phyloP scores from a whole-genome alignment of 164 flowering plant species.

The Macadamia tetraphylla region DNA sequence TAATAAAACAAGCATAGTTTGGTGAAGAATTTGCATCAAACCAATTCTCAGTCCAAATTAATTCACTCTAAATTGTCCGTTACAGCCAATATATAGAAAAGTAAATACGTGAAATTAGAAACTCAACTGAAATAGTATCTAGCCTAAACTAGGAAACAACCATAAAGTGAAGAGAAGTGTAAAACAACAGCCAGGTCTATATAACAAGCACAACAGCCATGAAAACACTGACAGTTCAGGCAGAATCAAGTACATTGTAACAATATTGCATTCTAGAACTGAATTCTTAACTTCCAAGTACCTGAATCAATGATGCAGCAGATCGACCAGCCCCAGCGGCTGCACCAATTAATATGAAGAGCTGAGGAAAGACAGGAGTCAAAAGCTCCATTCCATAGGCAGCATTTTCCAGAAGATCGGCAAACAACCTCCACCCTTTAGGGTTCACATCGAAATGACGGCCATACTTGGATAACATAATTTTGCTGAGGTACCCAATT shows the following conservation, averaged over 20 bases:
- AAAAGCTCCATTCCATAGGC: conserved; percentile 92
- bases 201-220: no score
- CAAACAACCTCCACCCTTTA: conserved; percentile 97
- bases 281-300: conserved; percentile 9
- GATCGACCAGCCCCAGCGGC: conserved; percentile 94
- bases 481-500: conserved; percentile 91
- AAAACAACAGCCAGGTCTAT: background rate
- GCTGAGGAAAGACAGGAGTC: conserved; percentile 95
- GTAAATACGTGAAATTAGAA: no score
- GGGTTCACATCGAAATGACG: conserved; percentile 98
- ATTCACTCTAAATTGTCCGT: no score
- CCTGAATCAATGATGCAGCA: conserved; percentile 95
- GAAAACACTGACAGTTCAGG: no score
- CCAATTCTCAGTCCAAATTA: no score
- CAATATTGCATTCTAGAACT: background rate
- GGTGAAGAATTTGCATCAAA: no score
- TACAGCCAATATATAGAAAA: no score
- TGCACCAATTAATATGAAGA: conserved; percentile 81
- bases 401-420: conserved; percentile 89
- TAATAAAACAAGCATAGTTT: no score
- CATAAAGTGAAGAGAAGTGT: no score
- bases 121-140: no score
- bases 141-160: no score
- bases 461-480: conserved; percentile 79
- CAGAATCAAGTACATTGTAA: no score